Evolutionary conservation across 106 monocot species (phyloP).

Genomic region (Acorus gramineus): DNA sequence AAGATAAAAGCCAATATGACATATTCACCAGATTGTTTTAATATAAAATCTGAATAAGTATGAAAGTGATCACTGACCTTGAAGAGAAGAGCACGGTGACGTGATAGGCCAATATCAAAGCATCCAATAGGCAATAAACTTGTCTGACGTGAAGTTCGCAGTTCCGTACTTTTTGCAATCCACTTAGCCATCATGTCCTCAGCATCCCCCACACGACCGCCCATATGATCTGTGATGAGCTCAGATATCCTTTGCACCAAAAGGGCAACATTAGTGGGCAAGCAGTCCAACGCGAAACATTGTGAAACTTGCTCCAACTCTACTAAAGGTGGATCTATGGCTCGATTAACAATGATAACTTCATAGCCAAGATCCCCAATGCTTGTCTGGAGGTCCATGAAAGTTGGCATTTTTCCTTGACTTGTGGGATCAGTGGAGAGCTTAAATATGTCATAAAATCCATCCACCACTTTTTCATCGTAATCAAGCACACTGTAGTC

Average conservation of each 20-base stretch:
- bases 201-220: slow-evolving; percentile 85
- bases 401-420: slow-evolving; percentile 62
- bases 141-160: slow-evolving; percentile 69
- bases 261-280: slow-evolving; percentile 29
- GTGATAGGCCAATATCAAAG: slow-evolving; percentile 69
- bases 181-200: slow-evolving; percentile 70
- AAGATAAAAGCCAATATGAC: no score
- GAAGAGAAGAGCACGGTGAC: slow-evolving; percentile 93
- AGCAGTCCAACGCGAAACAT: slow-evolving; percentile 63
- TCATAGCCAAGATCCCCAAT: slow-evolving; percentile 96
- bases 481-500: slow-evolving; percentile 96
- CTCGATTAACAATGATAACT: slow-evolving; percentile 78
- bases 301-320: slow-evolving; percentile 92
- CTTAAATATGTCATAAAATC: slow-evolving; percentile 87
- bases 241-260: slow-evolving; percentile 88
- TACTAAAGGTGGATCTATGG: slow-evolving; percentile 52
- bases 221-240: slow-evolving; percentile 86
- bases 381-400: slow-evolving; percentile 69
- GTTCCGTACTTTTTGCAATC: slow-evolving; percentile 72
- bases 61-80: slow-evolving; percentile 41
- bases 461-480: slow-evolving; percentile 78
- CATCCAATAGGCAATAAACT: slow-evolving; percentile 86
- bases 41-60: no score
- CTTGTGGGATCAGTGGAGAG: slow-evolving; percentile 29
- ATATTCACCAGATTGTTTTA: no score